Base-by-base conservation (phyloP, 1,284 basidiomycete species). In the Ustilago shanxiensis region DNA sequence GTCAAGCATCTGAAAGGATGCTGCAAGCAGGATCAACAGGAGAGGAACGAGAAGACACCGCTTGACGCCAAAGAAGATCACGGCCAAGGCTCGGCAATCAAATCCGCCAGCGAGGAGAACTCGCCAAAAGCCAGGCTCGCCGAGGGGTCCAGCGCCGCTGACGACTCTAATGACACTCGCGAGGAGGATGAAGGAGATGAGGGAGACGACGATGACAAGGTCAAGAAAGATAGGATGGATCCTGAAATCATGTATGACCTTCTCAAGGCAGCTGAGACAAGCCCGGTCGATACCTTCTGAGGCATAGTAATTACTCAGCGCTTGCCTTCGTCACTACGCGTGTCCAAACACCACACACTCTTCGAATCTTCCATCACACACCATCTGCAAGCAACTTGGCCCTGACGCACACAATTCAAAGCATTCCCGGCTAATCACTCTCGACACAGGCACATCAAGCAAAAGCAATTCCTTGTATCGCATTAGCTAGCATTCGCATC, bases 271-370 rank as follows among this genome's bases (percentile, higher is more conserved):
- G 50, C 59, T 2, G 63, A 71, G 8, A n/a, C 22, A 2, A 61
- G 31, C 4, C 33, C 29, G n/a, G 53, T 62, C 28, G 68, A 71
- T 28, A 29, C 47, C 29, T 39, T 66, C 18, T 71, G 59, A 66
- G 39, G 6, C 16, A 6, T 37, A 4, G 5, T 45, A 55, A 39
- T 16, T 64, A 26, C 41, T 14, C 41, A 20, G 7, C 20, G 16
- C 6, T 7, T 44, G 18, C n/a, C 37, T 6, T 18, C 37, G 16
- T 44, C 41, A 44, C 20, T 44, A 44, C 20, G 41, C 41, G 41
- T 44, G 9, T n/a, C n/a, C 9, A 6, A 20, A 20, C 41, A 39
- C 13, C 37, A 39, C 18, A 11, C 18, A 16, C 20, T 1, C n/a
- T 5, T 44, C 41, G n/a, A n/a, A 44, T 18, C 41, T 9, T 20